phyloP scores from a whole-genome alignment of 768 basidiomycete species.

The Leccinum subtestaceum region DNA sequence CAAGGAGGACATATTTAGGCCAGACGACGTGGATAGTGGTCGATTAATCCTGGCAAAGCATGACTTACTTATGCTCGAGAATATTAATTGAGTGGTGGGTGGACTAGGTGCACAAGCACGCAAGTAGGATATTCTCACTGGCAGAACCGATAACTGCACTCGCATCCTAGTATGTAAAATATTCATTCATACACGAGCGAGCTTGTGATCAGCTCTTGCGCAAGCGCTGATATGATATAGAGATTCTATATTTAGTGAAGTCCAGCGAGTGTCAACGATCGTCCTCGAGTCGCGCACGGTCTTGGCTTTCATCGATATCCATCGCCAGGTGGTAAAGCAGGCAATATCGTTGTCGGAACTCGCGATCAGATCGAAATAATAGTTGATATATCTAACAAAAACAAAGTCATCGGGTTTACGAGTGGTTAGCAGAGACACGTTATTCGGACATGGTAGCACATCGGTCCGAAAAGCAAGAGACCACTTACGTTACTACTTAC shows the following conservation, averaged over 20 bases:
- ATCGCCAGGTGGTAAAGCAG: conserved; percentile 79
- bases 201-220: conserved; percentile 64
- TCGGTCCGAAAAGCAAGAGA: neutral
- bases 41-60: neutral
- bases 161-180: no score
- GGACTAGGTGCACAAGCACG: no score
- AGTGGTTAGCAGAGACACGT: conserved; percentile 53
- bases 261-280: no score
- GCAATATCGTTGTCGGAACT: conserved; percentile 74
- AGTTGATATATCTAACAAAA: conserved; percentile 71
- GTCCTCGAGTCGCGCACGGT: no score
- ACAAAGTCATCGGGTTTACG: conserved; percentile 41
- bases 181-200: conserved; percentile 48
- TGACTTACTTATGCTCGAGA: neutral
- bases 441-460: conserved; percentile 73
- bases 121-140: no score
- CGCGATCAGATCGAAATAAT: conserved; percentile 78
- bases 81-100: no score
- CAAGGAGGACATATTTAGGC: neutral
- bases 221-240: no score
- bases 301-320: conserved; percentile 34
- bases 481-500: conserved; percentile 46
- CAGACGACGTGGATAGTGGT: neutral
- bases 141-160: no score
- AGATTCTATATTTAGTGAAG: no score